A percentile compares a stretch with the other conserved stretches of the same genome.
Conservation (phyloP, 208 protist species). For the Acanthamoeba sp. region DNA sequence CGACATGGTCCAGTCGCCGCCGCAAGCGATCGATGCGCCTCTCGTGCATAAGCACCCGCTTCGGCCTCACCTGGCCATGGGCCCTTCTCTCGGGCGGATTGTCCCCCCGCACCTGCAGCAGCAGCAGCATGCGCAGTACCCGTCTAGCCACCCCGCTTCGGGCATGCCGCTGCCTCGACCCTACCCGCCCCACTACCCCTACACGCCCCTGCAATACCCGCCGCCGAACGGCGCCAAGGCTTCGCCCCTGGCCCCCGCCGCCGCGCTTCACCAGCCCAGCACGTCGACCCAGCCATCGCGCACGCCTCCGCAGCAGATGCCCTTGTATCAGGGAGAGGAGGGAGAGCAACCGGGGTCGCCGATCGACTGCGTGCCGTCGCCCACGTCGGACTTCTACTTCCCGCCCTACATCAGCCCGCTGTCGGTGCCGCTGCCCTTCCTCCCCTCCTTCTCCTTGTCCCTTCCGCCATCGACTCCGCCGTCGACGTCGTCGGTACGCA, state of each 20-base stretch:
- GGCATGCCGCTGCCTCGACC: not conserved
- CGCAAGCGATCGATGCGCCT: not conserved
- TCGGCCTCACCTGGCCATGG: too few species aligned
- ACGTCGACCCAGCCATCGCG: not conserved
- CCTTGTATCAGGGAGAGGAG: not conserved
- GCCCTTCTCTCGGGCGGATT: too few species aligned
- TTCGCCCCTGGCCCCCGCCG: not conserved
- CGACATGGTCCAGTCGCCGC: not conserved
- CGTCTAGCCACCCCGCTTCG: not conserved
- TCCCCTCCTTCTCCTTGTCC: conserved; percentile 8
- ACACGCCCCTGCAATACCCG: not conserved
- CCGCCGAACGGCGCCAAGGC: not conserved
- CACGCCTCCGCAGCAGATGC: too few species aligned
- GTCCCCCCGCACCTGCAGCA: not conserved
- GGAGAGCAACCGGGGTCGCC: not conserved
- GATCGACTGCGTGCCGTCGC: not conserved
- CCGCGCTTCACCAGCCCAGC: not conserved
- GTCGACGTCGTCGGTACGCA: not conserved
- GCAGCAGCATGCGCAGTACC: not conserved
- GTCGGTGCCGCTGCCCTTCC: conserved; percentile 25
- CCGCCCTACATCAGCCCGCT: conserved; percentile 57
- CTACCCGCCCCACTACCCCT: not conserved
- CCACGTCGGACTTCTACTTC: not conserved
- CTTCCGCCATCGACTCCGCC: not conserved
- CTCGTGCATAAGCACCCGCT: not conserved